Evolutionary conservation across 495 filamentous ascomycete genomes (phyloP).

Genomic region (Penicillium coprophilum): DNA sequence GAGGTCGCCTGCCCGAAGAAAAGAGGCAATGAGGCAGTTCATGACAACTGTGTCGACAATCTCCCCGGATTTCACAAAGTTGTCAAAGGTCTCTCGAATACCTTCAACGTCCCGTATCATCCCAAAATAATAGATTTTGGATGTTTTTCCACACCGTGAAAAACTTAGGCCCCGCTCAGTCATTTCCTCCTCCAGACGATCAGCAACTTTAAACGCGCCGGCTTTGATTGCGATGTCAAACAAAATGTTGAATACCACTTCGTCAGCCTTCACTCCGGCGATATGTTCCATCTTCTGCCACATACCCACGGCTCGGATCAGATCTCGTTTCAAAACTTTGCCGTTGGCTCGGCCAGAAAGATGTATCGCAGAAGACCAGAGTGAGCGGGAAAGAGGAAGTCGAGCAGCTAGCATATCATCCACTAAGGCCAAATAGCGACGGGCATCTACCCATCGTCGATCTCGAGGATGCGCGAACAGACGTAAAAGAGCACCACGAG

Average conservation of each 20-base stretch:
- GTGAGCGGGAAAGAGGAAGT: constrained; percentile 58
- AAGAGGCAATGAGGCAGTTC: constrained; percentile 78
- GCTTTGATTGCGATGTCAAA: constrained; percentile 87
- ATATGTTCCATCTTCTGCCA: constrained; percentile 86
- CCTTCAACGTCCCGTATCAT: constrained; percentile 64
- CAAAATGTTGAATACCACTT: constrained; percentile 85
- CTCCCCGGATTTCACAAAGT: constrained; percentile 76
- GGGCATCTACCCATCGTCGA: constrained; percentile 44
- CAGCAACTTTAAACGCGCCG: constrained; percentile 75
- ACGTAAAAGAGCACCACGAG: constrained; percentile 64
- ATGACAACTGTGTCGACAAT: constrained; percentile 85
- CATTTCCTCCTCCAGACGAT: constrained; percentile 84
- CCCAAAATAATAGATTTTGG: constrained; percentile 80
- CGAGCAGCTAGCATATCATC: constrained; percentile 73
- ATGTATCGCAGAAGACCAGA: constrained; percentile 84
- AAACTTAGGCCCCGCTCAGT: constrained; percentile 58
- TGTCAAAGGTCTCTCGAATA: constrained; percentile 68
- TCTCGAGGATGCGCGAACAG: constrained; percentile 56
- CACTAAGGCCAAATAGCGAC: constrained; percentile 79
- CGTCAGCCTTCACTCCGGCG: constrained; percentile 60
- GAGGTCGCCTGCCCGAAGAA: constrained; percentile 70
- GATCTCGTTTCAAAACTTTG: constrained; percentile 59
- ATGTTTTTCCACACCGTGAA: constrained; percentile 74
- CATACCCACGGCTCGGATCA: constrained; percentile 70
- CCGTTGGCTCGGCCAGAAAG: constrained; percentile 71